Conservation (phyloP, 1,284 basidiomycete genomes). For the Sporisorium exsertum region DNA sequence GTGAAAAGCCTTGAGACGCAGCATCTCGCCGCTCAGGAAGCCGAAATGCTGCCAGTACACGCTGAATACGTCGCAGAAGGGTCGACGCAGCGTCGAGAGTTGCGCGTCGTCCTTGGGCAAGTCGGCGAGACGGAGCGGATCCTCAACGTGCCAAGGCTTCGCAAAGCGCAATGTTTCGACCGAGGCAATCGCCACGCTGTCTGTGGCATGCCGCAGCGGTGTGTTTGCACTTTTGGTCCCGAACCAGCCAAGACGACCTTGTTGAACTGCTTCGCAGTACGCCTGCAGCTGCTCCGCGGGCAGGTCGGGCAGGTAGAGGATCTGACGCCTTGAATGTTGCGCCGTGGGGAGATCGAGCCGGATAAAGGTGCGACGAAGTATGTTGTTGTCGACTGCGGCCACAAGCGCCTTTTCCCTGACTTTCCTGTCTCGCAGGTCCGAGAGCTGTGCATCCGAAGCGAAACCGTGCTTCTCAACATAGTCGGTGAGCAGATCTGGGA, state of each 20-base stretch:
- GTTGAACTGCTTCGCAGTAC: constrained; percentile 36
- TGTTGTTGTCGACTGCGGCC: constrained; percentile 24
- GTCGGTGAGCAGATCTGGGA: constrained; percentile 29
- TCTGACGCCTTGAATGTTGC: constrained; percentile 20
- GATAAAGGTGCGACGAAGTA: constrained; percentile 41
- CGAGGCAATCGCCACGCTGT: constrained; percentile 19
- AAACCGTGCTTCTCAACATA: constrained; percentile 41
- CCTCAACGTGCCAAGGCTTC: constrained; percentile 30
- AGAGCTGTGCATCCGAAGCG: constrained; percentile 37
- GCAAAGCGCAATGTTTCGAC: constrained; percentile 15
- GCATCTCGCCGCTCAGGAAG: constrained; percentile 39
- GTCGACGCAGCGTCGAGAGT: constrained; percentile 25
- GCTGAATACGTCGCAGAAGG: constrained; percentile 36
- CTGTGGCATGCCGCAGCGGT: constrained; percentile 16
- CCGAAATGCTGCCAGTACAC: constrained; percentile 50
- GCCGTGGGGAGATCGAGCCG: constrained; percentile 29
- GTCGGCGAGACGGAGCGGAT: constrained; percentile 15
- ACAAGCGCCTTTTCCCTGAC: constrained; percentile 37
- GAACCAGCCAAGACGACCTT: constrained; percentile 32
- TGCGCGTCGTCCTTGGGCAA: constrained; percentile 18
- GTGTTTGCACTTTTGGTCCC: constrained; percentile 13
- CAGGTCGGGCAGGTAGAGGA: constrained; percentile 41
- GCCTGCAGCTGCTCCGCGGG: constrained; percentile 26
- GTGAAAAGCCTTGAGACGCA: constrained; percentile 54
- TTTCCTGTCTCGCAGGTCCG: constrained; percentile 40